Percentiles rank a stretch among this genome's conserved stretches.
These are phyloP conservation scores for Skeletonema marinoi DNA, from an alignment of 108 stramenopile genomes.

Conservation along the genomic window DNA sequence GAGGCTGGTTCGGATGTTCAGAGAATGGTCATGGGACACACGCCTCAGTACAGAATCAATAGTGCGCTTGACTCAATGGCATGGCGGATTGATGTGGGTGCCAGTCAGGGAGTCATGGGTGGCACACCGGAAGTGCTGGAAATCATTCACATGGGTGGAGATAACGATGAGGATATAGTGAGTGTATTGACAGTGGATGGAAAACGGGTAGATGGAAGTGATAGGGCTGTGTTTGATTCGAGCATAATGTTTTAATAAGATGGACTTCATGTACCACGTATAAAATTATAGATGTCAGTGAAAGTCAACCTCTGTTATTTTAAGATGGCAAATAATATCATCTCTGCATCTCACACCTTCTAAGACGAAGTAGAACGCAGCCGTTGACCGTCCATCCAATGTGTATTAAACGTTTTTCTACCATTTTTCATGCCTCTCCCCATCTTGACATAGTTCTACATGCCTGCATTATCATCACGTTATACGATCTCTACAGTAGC, in stretches of 20 bases:
- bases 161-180: conserved; percentile 47
- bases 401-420: neutral
- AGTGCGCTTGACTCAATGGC: conserved; percentile 64
- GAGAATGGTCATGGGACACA: conserved; percentile 87
- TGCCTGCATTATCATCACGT: neutral
- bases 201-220: conserved; percentile 35
- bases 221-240: conserved; percentile 31
- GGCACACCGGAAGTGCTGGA: conserved; percentile 82
- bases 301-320: neutral
- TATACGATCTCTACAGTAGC: conserved; percentile 79
- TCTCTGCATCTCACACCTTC: neutral
- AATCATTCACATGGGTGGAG: conserved; percentile 58
- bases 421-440: neutral
- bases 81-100: conserved; percentile 82
- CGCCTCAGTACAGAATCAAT: conserved; percentile 73
- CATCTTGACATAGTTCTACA: neutral
- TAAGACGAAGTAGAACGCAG: neutral
- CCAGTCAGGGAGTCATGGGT: conserved; percentile 57
- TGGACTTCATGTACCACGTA: neutral
- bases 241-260: neutral
- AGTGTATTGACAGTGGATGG: conserved; percentile 48
- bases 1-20: conserved; percentile 39
- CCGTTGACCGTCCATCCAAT: neutral
- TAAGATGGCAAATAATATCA: neutral
- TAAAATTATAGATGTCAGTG: neutral